phyloP scores from a whole-genome alignment of 148 eudicot species.

The Silene latifolia region DNA sequence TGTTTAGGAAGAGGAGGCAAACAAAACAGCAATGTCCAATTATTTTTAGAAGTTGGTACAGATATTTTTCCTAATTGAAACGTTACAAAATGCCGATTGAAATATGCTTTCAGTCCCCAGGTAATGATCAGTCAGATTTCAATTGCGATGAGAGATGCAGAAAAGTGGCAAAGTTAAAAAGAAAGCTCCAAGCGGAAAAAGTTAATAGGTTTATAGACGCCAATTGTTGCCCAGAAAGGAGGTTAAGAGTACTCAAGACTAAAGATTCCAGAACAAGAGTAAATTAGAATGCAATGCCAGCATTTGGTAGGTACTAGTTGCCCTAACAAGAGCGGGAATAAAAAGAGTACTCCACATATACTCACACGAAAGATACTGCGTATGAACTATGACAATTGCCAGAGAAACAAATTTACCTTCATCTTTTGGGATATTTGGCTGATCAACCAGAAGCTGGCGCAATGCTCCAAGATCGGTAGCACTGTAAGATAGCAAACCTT shows the following conservation, averaged over 20 bases:
- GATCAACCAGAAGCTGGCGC: constrained; percentile 74
- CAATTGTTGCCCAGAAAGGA: background rate
- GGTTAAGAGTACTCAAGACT: background rate
- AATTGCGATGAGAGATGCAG: background rate
- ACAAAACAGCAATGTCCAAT: background rate
- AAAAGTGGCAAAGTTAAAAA: background rate
- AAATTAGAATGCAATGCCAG: background rate
- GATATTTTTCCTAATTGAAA: background rate
- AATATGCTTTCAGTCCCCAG: background rate
- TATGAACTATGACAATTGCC: background rate
- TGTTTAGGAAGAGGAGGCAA: background rate
- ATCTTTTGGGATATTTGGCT: constrained; percentile 73
- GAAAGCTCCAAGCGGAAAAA: background rate
- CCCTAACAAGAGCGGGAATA: background rate
- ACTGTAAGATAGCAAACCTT: constrained; percentile 28
- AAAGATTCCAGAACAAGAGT: background rate
- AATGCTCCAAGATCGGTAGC: constrained; percentile 59
- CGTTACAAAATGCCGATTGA: background rate
- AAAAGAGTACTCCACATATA: too few species aligned
- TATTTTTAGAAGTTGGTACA: background rate
- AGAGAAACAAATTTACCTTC: constrained; percentile 46
- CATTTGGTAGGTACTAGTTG: background rate
- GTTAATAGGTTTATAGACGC: background rate
- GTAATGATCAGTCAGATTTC: background rate
- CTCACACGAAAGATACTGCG: background rate